A percentile compares a stretch with the other conserved stretches of the same genome.
Evolutionary conservation across 179 eudicot species (phyloP).

Genomic region (Beta corolliflora): DNA sequence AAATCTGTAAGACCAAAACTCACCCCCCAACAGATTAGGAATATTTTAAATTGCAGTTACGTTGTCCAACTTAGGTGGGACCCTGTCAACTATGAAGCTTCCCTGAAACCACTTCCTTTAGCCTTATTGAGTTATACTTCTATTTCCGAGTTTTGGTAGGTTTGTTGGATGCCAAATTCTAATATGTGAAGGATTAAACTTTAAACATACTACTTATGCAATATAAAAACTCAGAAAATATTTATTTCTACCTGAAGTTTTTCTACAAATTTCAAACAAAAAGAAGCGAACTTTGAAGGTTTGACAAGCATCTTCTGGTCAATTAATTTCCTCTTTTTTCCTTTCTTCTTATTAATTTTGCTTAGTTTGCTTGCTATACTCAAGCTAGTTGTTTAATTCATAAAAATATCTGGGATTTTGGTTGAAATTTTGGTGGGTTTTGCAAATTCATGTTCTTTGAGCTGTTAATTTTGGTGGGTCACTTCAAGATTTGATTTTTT

Average conservation of each 20-base stretch:
- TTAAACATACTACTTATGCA: too few species aligned
- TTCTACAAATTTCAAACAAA: too few species aligned
- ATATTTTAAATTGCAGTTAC: slow-evolving; percentile 12
- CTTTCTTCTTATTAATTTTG: too few species aligned
- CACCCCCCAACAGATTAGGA: neutral
- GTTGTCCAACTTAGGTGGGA: neutral
- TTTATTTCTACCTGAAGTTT: too few species aligned
- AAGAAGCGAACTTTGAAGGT: too few species aligned
- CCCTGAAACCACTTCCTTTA: neutral
- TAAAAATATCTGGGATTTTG: neutral
- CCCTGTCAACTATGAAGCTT: neutral
- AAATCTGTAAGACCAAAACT: neutral
- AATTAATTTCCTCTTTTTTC: too few species aligned
- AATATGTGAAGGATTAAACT: neutral
- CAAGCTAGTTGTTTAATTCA: neutral
- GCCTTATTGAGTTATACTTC: neutral
- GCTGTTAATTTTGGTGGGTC: neutral
- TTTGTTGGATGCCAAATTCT: neutral
- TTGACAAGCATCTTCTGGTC: too few species aligned
- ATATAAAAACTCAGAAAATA: too few species aligned
- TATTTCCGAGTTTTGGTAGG: neutral
- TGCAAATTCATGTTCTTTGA: neutral
- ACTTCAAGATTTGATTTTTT: slow-evolving; percentile 4
- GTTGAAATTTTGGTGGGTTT: slow-evolving; percentile 5
- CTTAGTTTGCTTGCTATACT: neutral